phyloP scores from a whole-genome alignment of 2,329 filamentous ascomycete genomes.

The Paramyrothecium roridum region DNA sequence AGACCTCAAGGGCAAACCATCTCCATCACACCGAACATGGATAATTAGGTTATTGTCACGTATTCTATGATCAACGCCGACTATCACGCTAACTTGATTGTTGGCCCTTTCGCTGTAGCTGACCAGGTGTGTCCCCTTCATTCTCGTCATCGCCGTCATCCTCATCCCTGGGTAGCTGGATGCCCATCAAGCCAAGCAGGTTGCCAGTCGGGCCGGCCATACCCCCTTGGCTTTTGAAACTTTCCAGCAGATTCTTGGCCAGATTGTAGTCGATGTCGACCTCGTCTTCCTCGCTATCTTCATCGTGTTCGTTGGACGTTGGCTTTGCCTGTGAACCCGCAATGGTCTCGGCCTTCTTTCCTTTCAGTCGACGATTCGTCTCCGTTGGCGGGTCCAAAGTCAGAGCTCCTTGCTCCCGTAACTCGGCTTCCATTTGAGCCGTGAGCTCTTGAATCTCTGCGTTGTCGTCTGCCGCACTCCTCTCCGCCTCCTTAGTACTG shows the following conservation, averaged over 20 bases:
- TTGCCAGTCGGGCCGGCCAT: conserved; percentile 85
- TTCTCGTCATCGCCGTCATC: conserved; percentile 41
- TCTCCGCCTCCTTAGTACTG: not conserved
- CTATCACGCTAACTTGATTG: not conserved
- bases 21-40: not conserved
- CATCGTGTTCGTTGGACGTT: conserved; percentile 42
- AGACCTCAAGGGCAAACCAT: not conserved
- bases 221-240: conserved; percentile 86
- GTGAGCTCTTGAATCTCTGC: conserved; percentile 64
- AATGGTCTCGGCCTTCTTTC: conserved; percentile 11
- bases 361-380: conserved; percentile 25
- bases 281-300: conserved; percentile 53
- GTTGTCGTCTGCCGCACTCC: conserved; percentile 42
- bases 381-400: conserved; percentile 41
- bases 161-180: conserved; percentile 78
- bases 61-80: conserved; percentile 4
- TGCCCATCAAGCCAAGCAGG: conserved; percentile 80
- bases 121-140: conserved; percentile 6
- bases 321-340: conserved; percentile 8
- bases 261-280: conserved; percentile 83
- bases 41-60: conserved; percentile 3
- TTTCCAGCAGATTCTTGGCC: conserved; percentile 86
- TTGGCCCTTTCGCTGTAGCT: conserved; percentile 4
- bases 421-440: conserved; percentile 68
- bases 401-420: conserved; percentile 66